Evolutionary conservation across 2,329 filamentous ascomycete genomes (phyloP), one percentile per base, ranked within the genome.

Genomic region (Ophiocordyceps robertsii): DNA sequence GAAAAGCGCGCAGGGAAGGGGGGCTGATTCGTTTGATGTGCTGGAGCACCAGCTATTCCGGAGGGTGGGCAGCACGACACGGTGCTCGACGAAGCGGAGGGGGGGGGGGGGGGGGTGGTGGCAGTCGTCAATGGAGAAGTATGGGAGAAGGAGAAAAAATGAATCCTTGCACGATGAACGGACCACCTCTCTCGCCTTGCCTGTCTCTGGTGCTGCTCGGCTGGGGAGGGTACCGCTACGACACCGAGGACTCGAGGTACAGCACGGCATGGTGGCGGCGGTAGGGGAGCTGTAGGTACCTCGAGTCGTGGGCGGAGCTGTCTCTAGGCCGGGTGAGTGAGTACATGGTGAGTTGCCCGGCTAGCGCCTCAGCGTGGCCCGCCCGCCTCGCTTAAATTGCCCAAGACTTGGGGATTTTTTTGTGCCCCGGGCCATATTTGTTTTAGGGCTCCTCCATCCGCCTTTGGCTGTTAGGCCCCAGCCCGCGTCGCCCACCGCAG

Each of bases 371-470:
- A 27, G 30, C 3, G 11, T 14, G 24, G 24, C 24, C 31, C 12
- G 16, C 33, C 43, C 42, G 35, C 39, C 45, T 51, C 48, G 47
- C 46, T 47, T 49, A 52, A 49, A 44, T 47, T 29, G 7, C n/a
- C 12, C 35, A n/a, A 17, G 16, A 14, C 21, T 13, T 27, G 37
- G 19, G 37, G 19, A 38, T 8, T 39, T 39, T 39, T 39, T 39
- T 39, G 24, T 31, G 29, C 24, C 29, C 29, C 16, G 27, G 24
- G 21, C n/a, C 2, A 30, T 16, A 14, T 10, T 31, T 17, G 13
- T 17, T 21, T 37, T 38, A 38, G 37, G 37, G 37, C 37, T 38
- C 37, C 21, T 4, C 37, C 19, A 24, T 7, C 6, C 11, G n/a
- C 36, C 24, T 24, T 7, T 9, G 24, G 6, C 35, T 37, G 35